Evolutionary conservation across 805 yeast species (phyloP), one percentile per base, ranked within the genome.

Genomic region (Candida maesae): DNA sequence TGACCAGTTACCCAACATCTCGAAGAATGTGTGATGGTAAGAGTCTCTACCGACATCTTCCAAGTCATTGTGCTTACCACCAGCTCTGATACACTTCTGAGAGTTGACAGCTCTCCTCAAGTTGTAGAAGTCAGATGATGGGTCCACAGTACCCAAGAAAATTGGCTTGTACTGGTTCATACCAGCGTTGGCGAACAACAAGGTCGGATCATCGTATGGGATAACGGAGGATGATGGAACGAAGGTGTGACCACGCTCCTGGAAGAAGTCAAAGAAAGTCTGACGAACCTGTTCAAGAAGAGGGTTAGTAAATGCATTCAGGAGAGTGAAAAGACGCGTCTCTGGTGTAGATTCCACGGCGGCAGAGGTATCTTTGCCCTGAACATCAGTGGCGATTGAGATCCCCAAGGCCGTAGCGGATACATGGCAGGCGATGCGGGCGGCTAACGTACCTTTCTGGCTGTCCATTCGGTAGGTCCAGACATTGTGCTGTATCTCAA

Each of bases 1-100:
- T 6, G 99, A 93, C 99, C 99, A 93, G 74, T 93, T 93, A 59
- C 99, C 99, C 67, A 93, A 77, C 99, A 93, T 93, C 70, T 93
- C 99, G 56, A 93, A 93, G 61, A 95, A 95, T 14, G 99, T 93
- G 66, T 93, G 99, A 65, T 93, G 99, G 62, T 93, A 93, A 39
- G 95, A 87, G 67, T 93, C 99, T 59, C 84, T 81, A 50, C 99
- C 99, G 36, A 93, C 99, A 66, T 93, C 99, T 63, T 93, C 99
- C 61, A 93, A 78, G 70, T 93, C 99, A 55, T 84, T 84, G 67
- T 93, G 99, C 67, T 93, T 93, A 65, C 99, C 99, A 66, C 99
- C 99, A 24, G 99, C 99, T 71, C 99, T 82, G 58, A 93, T 91
- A 76, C 98, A 93, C 66, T 93, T 93, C 62, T 93, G 99, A 13